Conservation (phyloP, 2,329 filamentous ascomycete species). For the Pseudogymnoascus sp. region DNA sequence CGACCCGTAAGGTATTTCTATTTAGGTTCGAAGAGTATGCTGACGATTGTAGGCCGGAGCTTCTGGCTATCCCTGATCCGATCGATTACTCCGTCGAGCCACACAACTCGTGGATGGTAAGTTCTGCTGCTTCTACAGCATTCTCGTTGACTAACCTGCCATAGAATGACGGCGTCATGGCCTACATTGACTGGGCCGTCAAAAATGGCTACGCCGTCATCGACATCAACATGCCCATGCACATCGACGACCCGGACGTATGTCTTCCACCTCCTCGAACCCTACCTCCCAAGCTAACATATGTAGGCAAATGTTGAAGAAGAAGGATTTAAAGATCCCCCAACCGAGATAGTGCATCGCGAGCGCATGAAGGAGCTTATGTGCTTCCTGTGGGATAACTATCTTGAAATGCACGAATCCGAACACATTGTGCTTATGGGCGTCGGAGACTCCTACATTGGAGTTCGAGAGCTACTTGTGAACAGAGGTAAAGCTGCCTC, state of each 20-base stretch:
- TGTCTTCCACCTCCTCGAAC: constrained; percentile 17
- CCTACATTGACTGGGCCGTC: constrained; percentile 78
- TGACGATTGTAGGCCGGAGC: constrained; percentile 48
- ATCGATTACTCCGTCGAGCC: constrained; percentile 67
- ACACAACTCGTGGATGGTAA: constrained; percentile 83
- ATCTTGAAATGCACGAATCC: constrained; percentile 68
- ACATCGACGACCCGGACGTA: constrained; percentile 59
- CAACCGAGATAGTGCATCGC: constrained; percentile 9
- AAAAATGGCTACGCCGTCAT: constrained; percentile 74
- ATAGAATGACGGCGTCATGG: constrained; percentile 73
- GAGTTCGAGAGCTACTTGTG: constrained; percentile 71
- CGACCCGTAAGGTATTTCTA: constrained; percentile 58
- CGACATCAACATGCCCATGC: constrained; percentile 82
- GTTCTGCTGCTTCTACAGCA: constrained; percentile 29
- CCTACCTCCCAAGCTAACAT: background rate
- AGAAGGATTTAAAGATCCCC: constrained; percentile 28
- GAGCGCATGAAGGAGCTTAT: constrained; percentile 54
- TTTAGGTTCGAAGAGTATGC: constrained; percentile 16
- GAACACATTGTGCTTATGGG: constrained; percentile 79
- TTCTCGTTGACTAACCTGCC: background rate
- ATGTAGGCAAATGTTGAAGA: background rate
- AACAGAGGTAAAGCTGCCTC: constrained; percentile 52
- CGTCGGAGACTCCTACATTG: constrained; percentile 79
- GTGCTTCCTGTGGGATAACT: constrained; percentile 93
- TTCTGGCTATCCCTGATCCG: constrained; percentile 57